Evolutionary conservation across 768 basidiomycete genomes (phyloP), one percentile per base, ranked within the genome.

Genomic region (Leccinum ochraceum): DNA sequence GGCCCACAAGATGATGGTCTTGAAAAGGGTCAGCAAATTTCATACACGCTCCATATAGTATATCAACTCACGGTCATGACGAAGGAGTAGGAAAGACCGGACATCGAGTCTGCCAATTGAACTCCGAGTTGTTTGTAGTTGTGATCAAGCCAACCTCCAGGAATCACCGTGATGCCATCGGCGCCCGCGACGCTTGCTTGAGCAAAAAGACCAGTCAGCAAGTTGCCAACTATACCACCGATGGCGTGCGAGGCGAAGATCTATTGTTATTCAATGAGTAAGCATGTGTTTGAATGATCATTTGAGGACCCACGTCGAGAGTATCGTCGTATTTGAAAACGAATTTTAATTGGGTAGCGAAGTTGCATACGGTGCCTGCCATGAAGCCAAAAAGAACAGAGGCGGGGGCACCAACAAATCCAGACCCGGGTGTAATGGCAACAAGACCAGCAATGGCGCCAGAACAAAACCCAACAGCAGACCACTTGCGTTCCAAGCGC

Each of bases 291-390:
- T 37, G 37, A n/a, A 8, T 13, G 11, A 54, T 64, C 44, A n/a
- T 1, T 30, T 1, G 6, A 59, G 37, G 6, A 62, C 86, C 53
- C 55, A 90, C 88, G 81, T 94, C 92, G 17, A 94, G 83, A 14
- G 89, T 82, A 70, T 94, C 92, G 61, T 94, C 92, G 66, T 86
- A 92, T 32, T 80, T 79, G 64, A 86, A 78, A 30, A 90, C 53
- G 72, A 90, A 93, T 78, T 98, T 98, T 71, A 98, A 83, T 67
- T 96, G 89, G 4, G 96, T 98, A n/a, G 94, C 92, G 73, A 93
- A 94, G 76, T 98, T 98, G 79, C 93, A 97, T 2, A 87, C 65
- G 0, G 88, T 90, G 17, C 92, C 92, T 0, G 88, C 90, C 68
- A 92, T 77, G 64, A 95, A 81, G 44, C 96, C 96, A 70, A 93